Evolutionary conservation across 2,329 filamentous ascomycete genomes (phyloP).

Genomic region (Fusarium bulbicola): DNA sequence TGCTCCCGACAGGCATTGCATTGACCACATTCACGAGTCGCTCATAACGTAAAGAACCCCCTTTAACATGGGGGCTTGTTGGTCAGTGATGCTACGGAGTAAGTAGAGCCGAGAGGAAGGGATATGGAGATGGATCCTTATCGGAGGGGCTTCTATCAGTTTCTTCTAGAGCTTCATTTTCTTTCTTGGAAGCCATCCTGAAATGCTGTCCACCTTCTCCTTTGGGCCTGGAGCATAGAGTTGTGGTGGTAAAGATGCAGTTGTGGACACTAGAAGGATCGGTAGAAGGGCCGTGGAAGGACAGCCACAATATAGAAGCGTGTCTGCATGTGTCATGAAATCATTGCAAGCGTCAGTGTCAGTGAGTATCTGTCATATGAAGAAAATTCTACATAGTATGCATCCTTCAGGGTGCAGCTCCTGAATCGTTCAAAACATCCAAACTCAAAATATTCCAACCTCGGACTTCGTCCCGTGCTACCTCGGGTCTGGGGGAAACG

Average conservation of each 20-base stretch:
- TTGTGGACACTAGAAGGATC: constrained; percentile 25
- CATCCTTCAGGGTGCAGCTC: background rate
- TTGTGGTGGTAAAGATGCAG: background rate
- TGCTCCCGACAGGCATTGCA: constrained; percentile 1
- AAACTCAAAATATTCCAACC: constrained; percentile 5
- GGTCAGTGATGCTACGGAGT: background rate
- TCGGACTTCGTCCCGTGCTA: constrained; percentile 9
- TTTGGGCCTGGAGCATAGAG: constrained; percentile 13
- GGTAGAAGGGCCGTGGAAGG: constrained; percentile 27
- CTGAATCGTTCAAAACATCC: constrained; percentile 4
- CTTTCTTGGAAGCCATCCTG: constrained; percentile 11
- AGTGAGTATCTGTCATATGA: background rate
- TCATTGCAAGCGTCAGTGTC: constrained; percentile 2
- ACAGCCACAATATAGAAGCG: background rate
- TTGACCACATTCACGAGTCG: constrained; percentile 12
- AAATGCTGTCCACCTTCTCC: constrained; percentile 31
- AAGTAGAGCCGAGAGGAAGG: constrained; percentile 12
- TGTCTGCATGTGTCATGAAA: constrained; percentile 23
- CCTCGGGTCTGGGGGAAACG: constrained; percentile 15
- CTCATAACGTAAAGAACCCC: constrained; percentile 20
- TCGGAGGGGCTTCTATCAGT: constrained; percentile 18
- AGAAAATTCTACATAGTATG: background rate
- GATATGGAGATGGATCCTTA: constrained; percentile 5
- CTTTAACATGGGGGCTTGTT: constrained; percentile 17
- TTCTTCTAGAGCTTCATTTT: constrained; percentile 31